Base-by-base conservation (phyloP, 106 monocot genomes). In the Triglochin maritima region DNA sequence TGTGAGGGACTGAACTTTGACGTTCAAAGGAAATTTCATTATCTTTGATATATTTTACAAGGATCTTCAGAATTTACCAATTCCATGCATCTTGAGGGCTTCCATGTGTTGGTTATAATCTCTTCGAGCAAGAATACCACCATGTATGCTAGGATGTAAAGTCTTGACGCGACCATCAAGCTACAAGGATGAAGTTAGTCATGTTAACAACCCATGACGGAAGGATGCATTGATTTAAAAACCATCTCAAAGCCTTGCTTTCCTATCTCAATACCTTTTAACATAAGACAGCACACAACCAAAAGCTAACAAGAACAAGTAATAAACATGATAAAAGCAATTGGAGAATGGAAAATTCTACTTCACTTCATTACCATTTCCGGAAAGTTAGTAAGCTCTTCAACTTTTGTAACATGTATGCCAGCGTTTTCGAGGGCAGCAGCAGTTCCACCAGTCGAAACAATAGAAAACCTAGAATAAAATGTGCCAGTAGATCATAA, bases 81-180 rank as follows among this genome's bases (percentile, higher is more conserved):
- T 96, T 68, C 83, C 83, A 76, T 86, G 85, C 44, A 70, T 76
- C 55, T 72, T 80, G 55, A 96, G 71, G 48, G 90, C 81, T 69
- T 85, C 85, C 83, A 91, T 83, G 72, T 96, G 95, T 70, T 78
- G 72, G 14, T 50, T 56, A 46, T 83, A 63, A 74, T 96, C 87
- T 82, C 95, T 87, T 76, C 87, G 70, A 74, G 95, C 95, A 71
- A 96, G 95, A 81, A 96, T 96, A 42, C 87, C 95, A 47, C 85
- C 90, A 82, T 90, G 90, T 81, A 96, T 77, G 59, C 68, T 76
- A 71, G 95, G 95, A 86, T 96, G 95, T 60, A 96, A 75, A 55
- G 95, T 96, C 77, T 96, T 96, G 5, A 96, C 95, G 59, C 95
- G 81, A 29, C 90, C 95, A 86, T 96, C 95, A 70, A 96, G 77